Percentiles rank a stretch among this genome's conserved stretches.
Conservation (phyloP, 176 grass and related monocot species). For the Oryza glumipatula region DNA sequence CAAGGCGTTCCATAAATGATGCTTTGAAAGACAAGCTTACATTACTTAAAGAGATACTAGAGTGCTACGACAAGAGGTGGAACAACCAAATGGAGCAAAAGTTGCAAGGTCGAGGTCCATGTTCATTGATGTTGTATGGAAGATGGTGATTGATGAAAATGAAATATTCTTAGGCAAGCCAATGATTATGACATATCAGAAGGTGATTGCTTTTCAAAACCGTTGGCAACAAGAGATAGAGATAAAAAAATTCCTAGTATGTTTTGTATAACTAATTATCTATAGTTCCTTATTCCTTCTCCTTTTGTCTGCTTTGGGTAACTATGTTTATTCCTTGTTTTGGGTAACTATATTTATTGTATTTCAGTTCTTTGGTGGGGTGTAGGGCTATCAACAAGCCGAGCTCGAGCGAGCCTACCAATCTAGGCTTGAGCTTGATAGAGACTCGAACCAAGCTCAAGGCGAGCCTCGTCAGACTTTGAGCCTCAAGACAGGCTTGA, state of each 20-base stretch:
- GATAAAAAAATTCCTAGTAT: neutral
- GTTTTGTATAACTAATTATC: neutral
- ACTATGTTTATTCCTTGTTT: too few species aligned
- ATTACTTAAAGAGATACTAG: neutral
- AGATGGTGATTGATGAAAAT: neutral
- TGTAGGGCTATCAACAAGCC: too few species aligned
- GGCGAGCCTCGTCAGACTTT: too few species aligned
- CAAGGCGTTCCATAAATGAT: neutral
- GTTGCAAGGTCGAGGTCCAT: neutral
- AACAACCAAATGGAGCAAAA: conserved; percentile 6
- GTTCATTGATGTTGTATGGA: neutral
- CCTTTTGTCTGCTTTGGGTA: too few species aligned
- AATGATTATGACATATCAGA: neutral
- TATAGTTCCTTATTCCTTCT: too few species aligned
- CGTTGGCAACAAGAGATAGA: neutral
- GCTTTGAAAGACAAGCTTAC: neutral
- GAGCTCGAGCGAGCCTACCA: too few species aligned
- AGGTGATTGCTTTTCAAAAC: neutral
- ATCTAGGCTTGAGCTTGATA: too few species aligned
- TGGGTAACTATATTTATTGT: too few species aligned
- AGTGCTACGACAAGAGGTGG: neutral
- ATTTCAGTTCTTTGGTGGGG: too few species aligned
- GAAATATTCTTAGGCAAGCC: neutral
- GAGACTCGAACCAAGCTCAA: too few species aligned
- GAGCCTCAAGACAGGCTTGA: too few species aligned